Percentiles rank a stretch among this genome's conserved stretches.
These are phyloP conservation scores for Neoboletus brunneissimus DNA, from an alignment of 768 basidiomycete species.

Conservation along the genomic window DNA sequence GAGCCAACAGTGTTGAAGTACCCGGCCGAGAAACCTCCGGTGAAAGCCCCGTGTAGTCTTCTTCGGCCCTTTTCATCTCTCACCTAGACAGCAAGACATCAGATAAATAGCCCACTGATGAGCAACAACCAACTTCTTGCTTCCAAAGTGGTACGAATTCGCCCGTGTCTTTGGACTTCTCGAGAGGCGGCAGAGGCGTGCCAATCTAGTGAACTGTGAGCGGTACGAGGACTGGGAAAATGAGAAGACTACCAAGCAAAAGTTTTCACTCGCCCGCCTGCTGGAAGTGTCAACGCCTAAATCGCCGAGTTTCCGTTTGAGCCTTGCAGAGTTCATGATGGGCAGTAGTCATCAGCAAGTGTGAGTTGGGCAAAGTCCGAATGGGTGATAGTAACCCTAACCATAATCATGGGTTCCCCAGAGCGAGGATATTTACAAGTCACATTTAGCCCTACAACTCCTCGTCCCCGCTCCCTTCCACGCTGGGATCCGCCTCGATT, in stretches of 20 bases:
- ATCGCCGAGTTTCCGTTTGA: constrained; percentile 85
- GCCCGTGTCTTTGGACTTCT: constrained; percentile 86
- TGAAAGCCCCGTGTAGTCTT: constrained; percentile 96
- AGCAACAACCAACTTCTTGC: constrained; percentile 70
- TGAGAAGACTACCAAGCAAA: constrained; percentile 62
- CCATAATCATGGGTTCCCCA: constrained; percentile 14
- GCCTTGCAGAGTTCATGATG: constrained; percentile 47
- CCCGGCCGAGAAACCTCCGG: constrained; percentile 96
- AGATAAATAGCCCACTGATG: constrained; percentile 18
- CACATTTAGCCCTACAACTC: not conserved
- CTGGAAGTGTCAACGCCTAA: constrained; percentile 72
- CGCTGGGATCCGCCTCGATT: constrained; percentile 2
- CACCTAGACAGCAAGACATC: constrained; percentile 47
- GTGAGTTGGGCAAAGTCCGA: not conserved
- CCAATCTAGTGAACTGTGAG: constrained; percentile 63
- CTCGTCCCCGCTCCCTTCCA: constrained; percentile 26
- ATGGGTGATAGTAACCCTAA: constrained; percentile 14
- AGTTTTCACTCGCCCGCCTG: constrained; percentile 74
- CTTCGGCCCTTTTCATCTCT: constrained; percentile 91
- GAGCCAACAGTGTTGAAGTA: constrained; percentile 97
- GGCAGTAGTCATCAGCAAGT: not conserved
- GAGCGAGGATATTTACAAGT: not conserved
- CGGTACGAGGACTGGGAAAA: not conserved
- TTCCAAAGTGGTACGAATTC: constrained; percentile 99
- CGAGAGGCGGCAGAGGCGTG: constrained; percentile 91